Conservation (phyloP, 1,139 yeast genomes). For the Protomyces macrosporus region DNA sequence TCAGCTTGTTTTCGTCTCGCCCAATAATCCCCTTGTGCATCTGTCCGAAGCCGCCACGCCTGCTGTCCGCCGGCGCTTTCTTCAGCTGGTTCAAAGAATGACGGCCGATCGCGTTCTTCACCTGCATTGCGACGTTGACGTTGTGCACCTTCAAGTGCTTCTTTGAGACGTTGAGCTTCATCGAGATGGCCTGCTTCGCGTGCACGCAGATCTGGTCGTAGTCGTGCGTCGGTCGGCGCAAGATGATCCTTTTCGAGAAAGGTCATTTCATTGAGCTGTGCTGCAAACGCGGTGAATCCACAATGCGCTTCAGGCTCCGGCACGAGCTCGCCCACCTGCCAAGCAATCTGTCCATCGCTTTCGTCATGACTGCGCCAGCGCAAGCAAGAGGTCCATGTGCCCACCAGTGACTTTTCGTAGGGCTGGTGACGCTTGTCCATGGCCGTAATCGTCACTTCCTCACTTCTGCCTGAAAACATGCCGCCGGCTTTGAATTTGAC, state of each 20-base stretch:
- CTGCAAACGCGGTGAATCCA: constrained; percentile 81
- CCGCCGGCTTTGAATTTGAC: constrained; percentile 12
- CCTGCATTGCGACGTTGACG: constrained; percentile 54
- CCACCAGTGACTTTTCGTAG: constrained; percentile 48
- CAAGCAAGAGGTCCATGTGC: constrained; percentile 72
- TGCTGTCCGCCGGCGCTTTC: not conserved
- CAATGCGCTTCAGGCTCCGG: constrained; percentile 57
- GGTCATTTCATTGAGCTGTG: constrained; percentile 74
- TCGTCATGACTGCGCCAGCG: constrained; percentile 41
- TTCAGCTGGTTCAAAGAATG: not conserved
- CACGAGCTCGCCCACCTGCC: constrained; percentile 66
- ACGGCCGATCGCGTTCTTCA: not conserved
- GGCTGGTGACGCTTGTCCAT: constrained; percentile 41
- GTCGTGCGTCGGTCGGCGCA: constrained; percentile 84
- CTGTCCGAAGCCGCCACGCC: not conserved
- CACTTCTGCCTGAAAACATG: constrained; percentile 64
- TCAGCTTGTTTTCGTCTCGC: not conserved
- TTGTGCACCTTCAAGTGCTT: constrained; percentile 70
- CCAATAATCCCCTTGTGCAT: not conserved
- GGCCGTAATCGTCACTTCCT: constrained; percentile 60
- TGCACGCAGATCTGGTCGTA: constrained; percentile 73
- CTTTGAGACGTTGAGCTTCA: constrained; percentile 64
- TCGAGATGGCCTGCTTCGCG: constrained; percentile 68
- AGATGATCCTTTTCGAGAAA: constrained; percentile 55
- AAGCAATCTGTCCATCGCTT: constrained; percentile 41